Conservation (phyloP, 2,329 filamentous ascomycete genomes). For the Colletotrichum chrysophilum region DNA sequence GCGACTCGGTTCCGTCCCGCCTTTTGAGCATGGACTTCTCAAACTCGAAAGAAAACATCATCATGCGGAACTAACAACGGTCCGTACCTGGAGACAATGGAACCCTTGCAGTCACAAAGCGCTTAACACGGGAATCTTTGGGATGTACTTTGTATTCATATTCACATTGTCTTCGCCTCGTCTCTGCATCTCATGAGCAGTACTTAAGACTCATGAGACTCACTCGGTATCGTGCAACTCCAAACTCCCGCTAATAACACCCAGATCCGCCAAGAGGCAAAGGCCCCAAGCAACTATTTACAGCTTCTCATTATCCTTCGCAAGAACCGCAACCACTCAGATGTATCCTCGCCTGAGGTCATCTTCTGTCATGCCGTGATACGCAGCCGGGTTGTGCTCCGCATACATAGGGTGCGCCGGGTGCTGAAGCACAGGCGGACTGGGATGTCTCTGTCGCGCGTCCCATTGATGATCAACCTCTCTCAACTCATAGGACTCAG, state of each 20-base stretch:
- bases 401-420: conserved; percentile 41
- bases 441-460: conserved; percentile 21
- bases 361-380: conserved; percentile 24
- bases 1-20: conserved; percentile 13
- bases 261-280: not conserved
- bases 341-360: conserved; percentile 8
- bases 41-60: not conserved
- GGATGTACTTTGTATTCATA: not conserved
- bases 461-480: conserved; percentile 44
- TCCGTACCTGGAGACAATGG: not conserved
- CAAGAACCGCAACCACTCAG: not conserved
- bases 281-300: not conserved
- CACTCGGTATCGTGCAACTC: not conserved
- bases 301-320: not conserved
- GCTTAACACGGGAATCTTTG: not conserved
- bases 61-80: not conserved
- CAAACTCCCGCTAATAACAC: conserved; percentile 21
- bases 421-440: conserved; percentile 50
- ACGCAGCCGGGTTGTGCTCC: conserved; percentile 23
- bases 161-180: not conserved
- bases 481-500: conserved; percentile 55
- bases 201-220: not conserved
- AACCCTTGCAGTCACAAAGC: not conserved
- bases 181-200: not conserved
- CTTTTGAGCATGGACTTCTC: not conserved